Percentiles rank a stretch among this genome's conserved stretches.
Evolutionary conservation across 2,329 filamentous ascomycete species (phyloP).

Genomic region (Cytospora piceae): DNA sequence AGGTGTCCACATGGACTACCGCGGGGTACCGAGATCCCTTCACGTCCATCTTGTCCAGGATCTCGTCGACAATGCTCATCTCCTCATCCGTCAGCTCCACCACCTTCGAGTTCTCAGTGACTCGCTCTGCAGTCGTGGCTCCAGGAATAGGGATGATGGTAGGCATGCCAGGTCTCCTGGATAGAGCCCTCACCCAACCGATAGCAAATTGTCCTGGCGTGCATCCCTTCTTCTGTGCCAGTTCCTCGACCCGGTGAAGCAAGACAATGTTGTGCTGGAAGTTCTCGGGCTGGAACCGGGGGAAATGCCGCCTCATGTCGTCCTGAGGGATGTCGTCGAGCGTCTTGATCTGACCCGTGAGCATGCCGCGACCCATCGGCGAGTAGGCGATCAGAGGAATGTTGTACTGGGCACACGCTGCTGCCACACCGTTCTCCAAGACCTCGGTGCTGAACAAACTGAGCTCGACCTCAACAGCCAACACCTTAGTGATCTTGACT

Average conservation of each 20-base stretch:
- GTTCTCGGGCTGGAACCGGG: constrained; percentile 65
- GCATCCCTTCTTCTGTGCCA: constrained; percentile 64
- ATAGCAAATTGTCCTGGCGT: constrained; percentile 69
- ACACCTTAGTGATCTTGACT: constrained; percentile 48
- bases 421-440: constrained; percentile 55
- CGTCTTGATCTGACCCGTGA: constrained; percentile 59
- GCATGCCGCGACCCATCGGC: constrained; percentile 57
- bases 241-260: constrained; percentile 56
- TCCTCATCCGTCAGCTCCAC: constrained; percentile 56
- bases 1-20: constrained; percentile 43
- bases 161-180: constrained; percentile 55
- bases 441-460: constrained; percentile 54
- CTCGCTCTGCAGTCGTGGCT: constrained; percentile 57
- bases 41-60: constrained; percentile 52
- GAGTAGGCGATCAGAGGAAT: constrained; percentile 62
- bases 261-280: constrained; percentile 69
- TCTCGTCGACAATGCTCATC: constrained; percentile 52
- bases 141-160: constrained; percentile 69
- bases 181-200: constrained; percentile 61
- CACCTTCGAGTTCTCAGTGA: constrained; percentile 62
- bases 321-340: constrained; percentile 58
- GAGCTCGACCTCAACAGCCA: constrained; percentile 58
- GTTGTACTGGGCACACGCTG: constrained; percentile 51
- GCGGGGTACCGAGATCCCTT: constrained; percentile 54
- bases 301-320: constrained; percentile 50